phyloP scores from a whole-genome alignment of 78 protist species.

The Dictyostelium firmibasis region DNA sequence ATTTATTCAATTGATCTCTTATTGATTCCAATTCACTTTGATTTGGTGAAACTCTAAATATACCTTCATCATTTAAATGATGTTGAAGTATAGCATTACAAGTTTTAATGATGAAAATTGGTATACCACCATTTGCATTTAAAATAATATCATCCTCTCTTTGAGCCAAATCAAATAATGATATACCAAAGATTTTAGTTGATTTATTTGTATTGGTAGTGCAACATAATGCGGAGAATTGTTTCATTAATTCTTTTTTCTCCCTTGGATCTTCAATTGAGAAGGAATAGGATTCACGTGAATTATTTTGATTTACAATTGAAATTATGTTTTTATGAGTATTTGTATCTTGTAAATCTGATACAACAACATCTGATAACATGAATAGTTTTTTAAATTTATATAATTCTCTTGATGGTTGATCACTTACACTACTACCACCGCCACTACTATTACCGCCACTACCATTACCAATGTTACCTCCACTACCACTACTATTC shows the following conservation, averaged over 20 bases:
- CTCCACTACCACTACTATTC: not conserved
- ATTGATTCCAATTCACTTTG: constrained; percentile 59
- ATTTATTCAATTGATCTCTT: constrained; percentile 39
- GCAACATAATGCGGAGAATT: constrained; percentile 48
- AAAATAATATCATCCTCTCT: constrained; percentile 10
- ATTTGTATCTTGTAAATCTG: constrained; percentile 34
- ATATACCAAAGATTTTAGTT: constrained; percentile 46
- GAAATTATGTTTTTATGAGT: constrained; percentile 47
- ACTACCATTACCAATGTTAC: not conserved
- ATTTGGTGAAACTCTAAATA: constrained; percentile 75
- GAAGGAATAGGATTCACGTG: constrained; percentile 22
- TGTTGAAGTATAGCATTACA: constrained; percentile 18
- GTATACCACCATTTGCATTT: constrained; percentile 2
- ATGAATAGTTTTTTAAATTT: constrained; percentile 41
- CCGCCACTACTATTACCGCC: not conserved
- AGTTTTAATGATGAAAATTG: constrained; percentile 28
- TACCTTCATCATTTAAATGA: constrained; percentile 26
- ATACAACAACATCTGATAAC: constrained; percentile 46
- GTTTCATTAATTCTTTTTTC: constrained; percentile 41
- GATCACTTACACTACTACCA: not conserved
- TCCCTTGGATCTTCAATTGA: constrained; percentile 49
- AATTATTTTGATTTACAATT: constrained; percentile 16
- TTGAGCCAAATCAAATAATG: constrained; percentile 11
- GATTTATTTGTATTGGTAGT: constrained; percentile 33
- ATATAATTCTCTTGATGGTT: constrained; percentile 7